These are phyloP conservation scores for Barnettozyma californica DNA, from an alignment of 805 yeast genomes.

Conservation along the genomic window DNA sequence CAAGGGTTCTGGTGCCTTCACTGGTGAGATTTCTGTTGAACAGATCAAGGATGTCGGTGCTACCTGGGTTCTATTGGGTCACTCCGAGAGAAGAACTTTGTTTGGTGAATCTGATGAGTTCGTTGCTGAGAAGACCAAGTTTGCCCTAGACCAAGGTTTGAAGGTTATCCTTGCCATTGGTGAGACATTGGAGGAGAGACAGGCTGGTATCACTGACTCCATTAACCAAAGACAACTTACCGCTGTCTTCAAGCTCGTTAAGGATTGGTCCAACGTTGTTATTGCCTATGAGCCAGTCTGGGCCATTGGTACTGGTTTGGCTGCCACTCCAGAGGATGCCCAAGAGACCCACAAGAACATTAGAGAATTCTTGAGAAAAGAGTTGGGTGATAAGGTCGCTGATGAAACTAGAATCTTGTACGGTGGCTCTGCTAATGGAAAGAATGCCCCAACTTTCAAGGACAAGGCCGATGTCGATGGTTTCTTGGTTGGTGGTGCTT, in stretches of 20 bases:
- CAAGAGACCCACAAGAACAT: constrained; percentile 89
- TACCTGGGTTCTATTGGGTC: constrained; percentile 93
- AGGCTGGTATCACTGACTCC: constrained; percentile 77
- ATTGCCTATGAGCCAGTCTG: constrained; percentile 99
- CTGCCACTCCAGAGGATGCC: constrained; percentile 98
- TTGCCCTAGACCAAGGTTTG: constrained; percentile 84
- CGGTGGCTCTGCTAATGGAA: constrained; percentile 98
- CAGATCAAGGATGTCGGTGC: constrained; percentile 89
- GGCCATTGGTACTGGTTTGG: constrained; percentile 99
- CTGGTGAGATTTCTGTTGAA: constrained; percentile 91
- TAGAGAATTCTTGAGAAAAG: constrained; percentile 73
- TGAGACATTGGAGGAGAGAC: constrained; percentile 94
- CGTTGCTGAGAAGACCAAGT: constrained; percentile 90
- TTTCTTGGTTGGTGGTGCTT: constrained; percentile 99
- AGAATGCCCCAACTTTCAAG: constrained; percentile 85
- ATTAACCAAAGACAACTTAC: constrained; percentile 86
- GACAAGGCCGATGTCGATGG: constrained; percentile 95
- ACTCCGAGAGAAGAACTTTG: constrained; percentile 96
- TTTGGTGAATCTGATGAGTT: constrained; percentile 86
- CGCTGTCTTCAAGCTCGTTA: constrained; percentile 76
- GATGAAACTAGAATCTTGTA: constrained; percentile 82
- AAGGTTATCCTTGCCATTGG: constrained; percentile 95
- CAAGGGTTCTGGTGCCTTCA: constrained; percentile 93
- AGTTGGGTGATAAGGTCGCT: constrained; percentile 77
- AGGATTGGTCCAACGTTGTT: constrained; percentile 89